These are phyloP conservation scores for Sergeia podlipaevii DNA, from an alignment of 208 protist genomes.

Conservation along the genomic window DNA sequence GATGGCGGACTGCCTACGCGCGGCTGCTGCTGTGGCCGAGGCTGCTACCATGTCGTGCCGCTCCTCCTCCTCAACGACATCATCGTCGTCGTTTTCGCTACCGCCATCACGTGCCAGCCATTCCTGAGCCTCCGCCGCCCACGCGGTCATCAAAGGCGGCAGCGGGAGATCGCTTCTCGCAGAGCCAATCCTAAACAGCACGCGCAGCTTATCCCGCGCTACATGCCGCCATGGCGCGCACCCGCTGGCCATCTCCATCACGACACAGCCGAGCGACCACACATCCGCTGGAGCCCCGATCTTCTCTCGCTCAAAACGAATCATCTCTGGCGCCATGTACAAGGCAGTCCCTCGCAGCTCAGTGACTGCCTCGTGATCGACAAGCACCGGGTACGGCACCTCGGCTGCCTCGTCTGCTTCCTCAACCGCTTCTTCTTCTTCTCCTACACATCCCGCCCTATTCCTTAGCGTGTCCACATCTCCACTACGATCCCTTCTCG, in stretches of 20 bases:
- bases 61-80: neutral
- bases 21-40: neutral
- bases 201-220: constrained; percentile 38
- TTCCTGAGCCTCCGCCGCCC: constrained; percentile 32
- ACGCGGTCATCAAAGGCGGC: constrained; percentile 44
- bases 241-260: constrained; percentile 81
- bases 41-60: neutral
- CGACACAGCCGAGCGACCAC: constrained; percentile 82
- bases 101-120: constrained; percentile 15
- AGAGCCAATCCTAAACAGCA: constrained; percentile 57
- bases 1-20: no score
- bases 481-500: no score
- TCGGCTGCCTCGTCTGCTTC: neutral
- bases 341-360: constrained; percentile 81
- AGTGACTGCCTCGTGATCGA: constrained; percentile 54
- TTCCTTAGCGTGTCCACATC: neutral
- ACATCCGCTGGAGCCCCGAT: constrained; percentile 71
- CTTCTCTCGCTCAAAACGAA: constrained; percentile 54
- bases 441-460: neutral
- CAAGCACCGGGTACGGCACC: constrained; percentile 36
- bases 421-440: neutral
- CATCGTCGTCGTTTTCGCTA: neutral
- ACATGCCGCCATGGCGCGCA: constrained; percentile 68
- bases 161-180: constrained; percentile 56
- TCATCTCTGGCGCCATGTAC: constrained; percentile 87